Evolutionary conservation across 768 basidiomycete genomes (phyloP).

Genomic region (Sarcodon aspratus): DNA sequence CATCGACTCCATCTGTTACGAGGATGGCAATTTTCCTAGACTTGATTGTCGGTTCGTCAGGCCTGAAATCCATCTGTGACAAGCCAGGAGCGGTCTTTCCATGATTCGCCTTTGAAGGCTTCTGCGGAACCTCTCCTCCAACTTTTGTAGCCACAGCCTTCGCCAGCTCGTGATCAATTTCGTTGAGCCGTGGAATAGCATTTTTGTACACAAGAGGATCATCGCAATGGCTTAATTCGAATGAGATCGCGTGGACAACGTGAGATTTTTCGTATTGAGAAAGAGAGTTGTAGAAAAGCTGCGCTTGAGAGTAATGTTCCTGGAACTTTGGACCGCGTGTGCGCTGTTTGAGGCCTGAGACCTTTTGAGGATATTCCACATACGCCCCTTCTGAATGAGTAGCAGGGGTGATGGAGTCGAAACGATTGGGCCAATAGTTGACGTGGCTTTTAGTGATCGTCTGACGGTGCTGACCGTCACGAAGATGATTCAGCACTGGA

Average conservation of each 20-base stretch:
- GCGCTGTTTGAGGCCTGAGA: conserved; percentile 46
- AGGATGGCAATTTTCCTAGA: conserved; percentile 70
- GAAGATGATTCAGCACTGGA: conserved; percentile 59
- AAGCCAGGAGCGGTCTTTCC: conserved; percentile 43
- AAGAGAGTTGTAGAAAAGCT: conserved; percentile 81
- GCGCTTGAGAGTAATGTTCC: conserved; percentile 68
- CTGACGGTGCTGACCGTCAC: conserved; percentile 48
- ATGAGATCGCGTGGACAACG: conserved; percentile 56
- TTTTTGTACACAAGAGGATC: conserved; percentile 59
- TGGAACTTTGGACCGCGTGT: conserved; percentile 62
- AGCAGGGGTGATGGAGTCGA: conserved; percentile 35
- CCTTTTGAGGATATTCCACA: conserved; percentile 39
- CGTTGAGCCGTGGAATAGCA: conserved; percentile 56
- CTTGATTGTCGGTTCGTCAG: conserved; percentile 45
- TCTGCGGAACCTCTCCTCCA: conserved; percentile 44
- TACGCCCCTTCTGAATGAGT: conserved; percentile 44
- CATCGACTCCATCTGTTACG: conserved; percentile 65
- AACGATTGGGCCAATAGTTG: conserved; percentile 83
- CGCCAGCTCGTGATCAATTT: conserved; percentile 69
- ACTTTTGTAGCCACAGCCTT: conserved; percentile 55
- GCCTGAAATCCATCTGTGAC: conserved; percentile 45
- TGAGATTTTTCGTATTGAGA: conserved; percentile 58
- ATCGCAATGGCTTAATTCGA: conserved; percentile 80
- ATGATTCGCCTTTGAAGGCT: conserved; percentile 40
- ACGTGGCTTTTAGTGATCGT: conserved; percentile 44